Base-by-base conservation (phyloP, 2,329 filamentous ascomycete species). In the Trichoderma cornu-damae region DNA sequence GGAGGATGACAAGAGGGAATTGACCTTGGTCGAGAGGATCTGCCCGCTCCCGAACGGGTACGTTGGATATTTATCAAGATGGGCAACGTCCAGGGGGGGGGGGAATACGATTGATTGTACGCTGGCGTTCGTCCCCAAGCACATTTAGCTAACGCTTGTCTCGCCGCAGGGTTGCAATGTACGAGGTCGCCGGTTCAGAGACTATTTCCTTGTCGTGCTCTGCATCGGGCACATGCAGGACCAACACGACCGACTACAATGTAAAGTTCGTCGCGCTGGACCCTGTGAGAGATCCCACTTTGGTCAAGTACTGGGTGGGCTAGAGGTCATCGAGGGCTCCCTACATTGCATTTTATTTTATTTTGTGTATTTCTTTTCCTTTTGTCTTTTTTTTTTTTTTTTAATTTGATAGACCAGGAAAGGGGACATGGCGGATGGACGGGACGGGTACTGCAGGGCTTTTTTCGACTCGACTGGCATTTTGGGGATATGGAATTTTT, bases 11-110 rank as follows among this genome's bases (percentile, higher is more conserved):
- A 38, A 61, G 4, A 61, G 61, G 26, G 66, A 67, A 37, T 60
- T 80, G 42, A 73, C 71, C n/a, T 60, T 79, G 65, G 68, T 79
- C 42, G 76, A 81, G 68, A 68, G 69, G 26, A 69, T 74, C 12
- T 81, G 78, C 63, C 69, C 73, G 1, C 63, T 63, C 11, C 22
- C 61, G 1, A 61, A 70, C 4, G 73, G 71, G 74, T 76, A 67
- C 63, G 72, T 35, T 37, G 8, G 20, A 30, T 26, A 26, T 43
- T 2, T 18, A n/a, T n/a, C n/a, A n/a, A n/a, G n/a, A n/a, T n/a
- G n/a, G n/a, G n/a, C n/a, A n/a, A n/a, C n/a, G n/a, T n/a, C n/a
- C n/a, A n/a, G n/a, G n/a, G n/a, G n/a, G n/a, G n/a, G n/a, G n/a
- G n/a, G n/a, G n/a, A n/a, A n/a, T n/a, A n/a, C n/a, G n/a, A n/a